Percentiles rank a stretch among this genome's conserved stretches.
phyloP scores from a whole-genome alignment of 805 yeast species.

The Tetrapisispora iriomotensis region DNA sequence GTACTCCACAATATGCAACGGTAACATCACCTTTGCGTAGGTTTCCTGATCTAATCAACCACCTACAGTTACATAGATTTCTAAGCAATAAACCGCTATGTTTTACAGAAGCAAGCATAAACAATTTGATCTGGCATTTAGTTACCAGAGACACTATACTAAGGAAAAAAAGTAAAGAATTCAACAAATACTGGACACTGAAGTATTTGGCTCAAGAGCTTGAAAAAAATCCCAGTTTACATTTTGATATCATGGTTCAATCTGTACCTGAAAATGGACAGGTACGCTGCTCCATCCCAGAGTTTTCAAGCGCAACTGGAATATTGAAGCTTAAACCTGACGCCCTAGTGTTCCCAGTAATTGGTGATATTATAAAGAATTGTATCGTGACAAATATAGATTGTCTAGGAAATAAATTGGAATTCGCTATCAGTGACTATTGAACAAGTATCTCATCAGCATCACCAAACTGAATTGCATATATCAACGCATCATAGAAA shows the following conservation, averaged over 20 bases:
- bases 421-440: not conserved
- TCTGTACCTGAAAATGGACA: slow-evolving; percentile 33
- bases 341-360: slow-evolving; percentile 24
- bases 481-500: not conserved
- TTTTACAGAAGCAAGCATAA: slow-evolving; percentile 30
- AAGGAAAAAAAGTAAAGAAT: slow-evolving; percentile 22
- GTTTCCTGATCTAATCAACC: slow-evolving; percentile 69
- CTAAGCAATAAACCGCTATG: slow-evolving; percentile 22
- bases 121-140: slow-evolving; percentile 34
- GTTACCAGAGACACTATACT: slow-evolving; percentile 36
- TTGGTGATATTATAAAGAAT: slow-evolving; percentile 36
- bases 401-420: slow-evolving; percentile 26
- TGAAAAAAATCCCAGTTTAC: slow-evolving; percentile 3
- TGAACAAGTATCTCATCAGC: not conserved
- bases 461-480: not conserved
- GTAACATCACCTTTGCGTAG: slow-evolving; percentile 87
- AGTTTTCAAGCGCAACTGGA: slow-evolving; percentile 26
- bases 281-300: slow-evolving; percentile 26
- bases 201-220: slow-evolving; percentile 18
- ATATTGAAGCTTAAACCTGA: slow-evolving; percentile 21
- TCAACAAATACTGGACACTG: slow-evolving; percentile 32
- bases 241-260: slow-evolving; percentile 32
- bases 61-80: slow-evolving; percentile 56
- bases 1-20: slow-evolving; percentile 52
- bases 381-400: slow-evolving; percentile 36